Evolutionary conservation across 768 basidiomycete species (phyloP), one percentile per base, ranked within the genome.

Genomic region (Boletus pseudo-olivaceus): DNA sequence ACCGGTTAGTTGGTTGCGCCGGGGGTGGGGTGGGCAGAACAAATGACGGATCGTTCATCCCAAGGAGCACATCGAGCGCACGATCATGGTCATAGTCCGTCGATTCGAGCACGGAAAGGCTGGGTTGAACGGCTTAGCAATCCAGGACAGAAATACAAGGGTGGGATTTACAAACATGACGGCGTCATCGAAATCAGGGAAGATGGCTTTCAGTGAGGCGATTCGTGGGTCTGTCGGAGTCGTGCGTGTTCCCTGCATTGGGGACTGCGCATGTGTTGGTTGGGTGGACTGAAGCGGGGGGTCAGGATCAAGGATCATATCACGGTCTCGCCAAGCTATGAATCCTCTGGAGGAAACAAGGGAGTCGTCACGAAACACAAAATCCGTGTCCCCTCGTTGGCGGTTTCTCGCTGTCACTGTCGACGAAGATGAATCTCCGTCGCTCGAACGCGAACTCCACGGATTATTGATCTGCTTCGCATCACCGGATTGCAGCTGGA

Each of bases 21-120:
- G 32, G 32, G 11, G 58, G 56, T 0, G 40, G 57, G 9, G 58
- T 60, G 14, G 75, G 65, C 4, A 83, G 68, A 17, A 76, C 76
- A 64, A 87, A 92, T 7, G 84, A 77, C 1, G 90, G 90, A 71
- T 94, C 92, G 70, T 79, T 91, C 91, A 94, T 93, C 10, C 85
- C 87, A 7, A 94, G 79, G 9, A 94, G 76, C 1, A 78, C 72
- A 61, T 93, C 90, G 51, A 93, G 78, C 5, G 91, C 91, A 29
- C 77, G 78, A 57, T 89, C 89, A 58, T 90, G 83, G 59, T 89
- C 74, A 11, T 84, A 79, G n/a, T 74, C 64, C 6, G 86, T 87
- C 7, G 85, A 86, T 54, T 90, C 82, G 44, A 94, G 75, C 0
- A 94, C 85, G 8, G 83, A 84, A 63, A 78, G 77, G 38, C 87